phyloP scores from a whole-genome alignment of 139 green algal genomes.

The Haematococcus lacustris region DNA sequence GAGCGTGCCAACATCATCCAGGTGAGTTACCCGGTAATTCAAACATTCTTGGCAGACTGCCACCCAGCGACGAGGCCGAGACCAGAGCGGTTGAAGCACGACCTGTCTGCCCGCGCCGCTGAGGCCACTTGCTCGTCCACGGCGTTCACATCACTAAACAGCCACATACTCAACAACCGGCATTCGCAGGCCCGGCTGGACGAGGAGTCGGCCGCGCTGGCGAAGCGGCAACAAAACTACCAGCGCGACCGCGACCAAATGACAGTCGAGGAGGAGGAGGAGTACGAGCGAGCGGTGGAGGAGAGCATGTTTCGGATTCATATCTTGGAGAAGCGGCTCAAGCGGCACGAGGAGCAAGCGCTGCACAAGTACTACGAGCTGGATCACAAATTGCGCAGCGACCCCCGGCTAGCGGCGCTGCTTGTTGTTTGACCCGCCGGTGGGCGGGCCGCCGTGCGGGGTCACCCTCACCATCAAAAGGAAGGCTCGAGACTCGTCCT shows the following conservation, averaged over 20 bases:
- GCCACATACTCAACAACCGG: neutral
- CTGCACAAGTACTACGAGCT: constrained; percentile 80
- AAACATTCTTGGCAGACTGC: neutral
- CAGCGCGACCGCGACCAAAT: constrained; percentile 74
- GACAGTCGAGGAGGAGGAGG: constrained; percentile 65
- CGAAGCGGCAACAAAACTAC: constrained; percentile 66
- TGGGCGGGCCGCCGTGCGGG: too few relatives aligned
- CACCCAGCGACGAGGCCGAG: neutral
- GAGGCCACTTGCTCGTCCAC: neutral
- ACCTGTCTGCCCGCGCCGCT: neutral
- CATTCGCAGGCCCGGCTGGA: constrained; percentile 56
- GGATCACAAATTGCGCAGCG: constrained; percentile 61
- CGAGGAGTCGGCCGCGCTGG: constrained; percentile 62
- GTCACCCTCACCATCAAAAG: too few relatives aligned
- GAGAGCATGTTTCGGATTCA: constrained; percentile 57
- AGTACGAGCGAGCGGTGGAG: constrained; percentile 68
- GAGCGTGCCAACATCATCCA: constrained; percentile 83
- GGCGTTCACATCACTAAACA: neutral
- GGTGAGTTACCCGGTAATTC: constrained; percentile 10
- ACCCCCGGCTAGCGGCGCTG: constrained; percentile 56
- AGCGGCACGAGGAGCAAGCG: constrained; percentile 76
- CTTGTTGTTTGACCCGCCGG: too few relatives aligned
- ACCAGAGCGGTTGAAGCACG: neutral
- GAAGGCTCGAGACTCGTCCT: too few relatives aligned
- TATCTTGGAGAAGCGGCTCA: constrained; percentile 73